Evolutionary conservation across 306 rosid species (phyloP).

Genomic region (Cicer cuneatum): DNA sequence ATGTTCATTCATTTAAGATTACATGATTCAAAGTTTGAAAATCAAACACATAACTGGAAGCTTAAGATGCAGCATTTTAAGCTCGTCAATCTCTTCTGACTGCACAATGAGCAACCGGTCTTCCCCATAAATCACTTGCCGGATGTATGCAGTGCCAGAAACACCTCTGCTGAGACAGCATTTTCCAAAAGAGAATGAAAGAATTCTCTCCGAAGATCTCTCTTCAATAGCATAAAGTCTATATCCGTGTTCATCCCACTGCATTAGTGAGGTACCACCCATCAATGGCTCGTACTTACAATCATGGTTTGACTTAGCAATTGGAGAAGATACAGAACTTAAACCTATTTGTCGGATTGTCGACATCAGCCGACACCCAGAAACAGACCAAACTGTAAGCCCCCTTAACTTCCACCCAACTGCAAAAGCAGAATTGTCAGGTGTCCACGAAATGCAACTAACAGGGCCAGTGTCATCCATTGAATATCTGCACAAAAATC

Average conservation of each 20-base stretch:
- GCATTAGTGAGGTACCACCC: constrained; percentile 90
- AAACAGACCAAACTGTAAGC: constrained; percentile 95
- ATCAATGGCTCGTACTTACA: constrained; percentile 85
- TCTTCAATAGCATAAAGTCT: constrained; percentile 88
- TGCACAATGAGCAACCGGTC: constrained; percentile 89
- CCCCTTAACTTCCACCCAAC: constrained; percentile 99
- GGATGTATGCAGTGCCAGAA: constrained; percentile 83
- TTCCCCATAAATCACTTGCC: constrained; percentile 93
- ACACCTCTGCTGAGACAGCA: constrained; percentile 99
- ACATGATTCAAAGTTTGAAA: constrained; percentile 41
- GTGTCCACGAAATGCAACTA: constrained; percentile 95
- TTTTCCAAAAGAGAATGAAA: constrained; percentile 94
- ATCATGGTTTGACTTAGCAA: constrained; percentile 78
- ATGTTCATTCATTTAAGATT: constrained; percentile 43
- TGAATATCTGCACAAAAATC: constrained; percentile 75
- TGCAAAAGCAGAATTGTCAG: constrained; percentile 96
- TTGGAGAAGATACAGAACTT: constrained; percentile 88
- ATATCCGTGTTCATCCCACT: constrained; percentile 96
- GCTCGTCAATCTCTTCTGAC: constrained; percentile 96
- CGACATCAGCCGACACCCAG: constrained; percentile 98
- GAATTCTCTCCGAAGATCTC: constrained; percentile 74
- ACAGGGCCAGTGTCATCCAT: constrained; percentile 95
- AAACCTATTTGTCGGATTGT: constrained; percentile 90
- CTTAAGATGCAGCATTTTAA: constrained; percentile 89
- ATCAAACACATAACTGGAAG: constrained; percentile 83